phyloP scores from a whole-genome alignment of 441 rosid species.

The Gossypium aridum region DNA sequence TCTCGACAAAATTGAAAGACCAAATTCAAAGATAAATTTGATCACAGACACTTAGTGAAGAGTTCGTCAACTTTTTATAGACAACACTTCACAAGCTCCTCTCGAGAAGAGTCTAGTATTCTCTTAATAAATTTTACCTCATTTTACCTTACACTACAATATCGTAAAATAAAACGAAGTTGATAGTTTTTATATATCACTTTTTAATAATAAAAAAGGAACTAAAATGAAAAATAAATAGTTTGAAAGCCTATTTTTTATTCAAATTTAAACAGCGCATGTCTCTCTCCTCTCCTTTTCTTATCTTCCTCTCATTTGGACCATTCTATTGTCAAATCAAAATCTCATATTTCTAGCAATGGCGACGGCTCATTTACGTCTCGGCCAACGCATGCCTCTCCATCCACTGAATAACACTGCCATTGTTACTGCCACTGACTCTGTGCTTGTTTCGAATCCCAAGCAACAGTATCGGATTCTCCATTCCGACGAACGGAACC shows the following conservation, averaged over 20 bases:
- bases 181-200: too few species aligned
- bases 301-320: not conserved
- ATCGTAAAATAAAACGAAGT: too few species aligned
- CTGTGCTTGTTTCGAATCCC: not conserved
- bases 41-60: too few species aligned
- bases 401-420: slow-evolving; percentile 29
- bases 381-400: slow-evolving; percentile 45
- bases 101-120: rapidly evolving
- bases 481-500: slow-evolving; percentile 43
- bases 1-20: too few species aligned
- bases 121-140: too few species aligned
- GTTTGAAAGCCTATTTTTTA: not conserved
- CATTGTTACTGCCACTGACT: not conserved
- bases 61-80: too few species aligned
- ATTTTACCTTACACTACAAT: too few species aligned
- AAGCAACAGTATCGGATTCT: slow-evolving; percentile 15
- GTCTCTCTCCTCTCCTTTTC: not conserved
- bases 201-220: too few species aligned
- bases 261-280: slow-evolving; percentile 15
- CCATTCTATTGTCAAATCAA: not conserved
- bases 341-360: slow-evolving; percentile 19
- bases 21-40: too few species aligned
- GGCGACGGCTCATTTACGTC: slow-evolving; percentile 20
- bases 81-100: too few species aligned
- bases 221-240: too few species aligned